phyloP scores from a whole-genome alignment of 805 yeast genomes.

The Lachancea quebecensis region DNA sequence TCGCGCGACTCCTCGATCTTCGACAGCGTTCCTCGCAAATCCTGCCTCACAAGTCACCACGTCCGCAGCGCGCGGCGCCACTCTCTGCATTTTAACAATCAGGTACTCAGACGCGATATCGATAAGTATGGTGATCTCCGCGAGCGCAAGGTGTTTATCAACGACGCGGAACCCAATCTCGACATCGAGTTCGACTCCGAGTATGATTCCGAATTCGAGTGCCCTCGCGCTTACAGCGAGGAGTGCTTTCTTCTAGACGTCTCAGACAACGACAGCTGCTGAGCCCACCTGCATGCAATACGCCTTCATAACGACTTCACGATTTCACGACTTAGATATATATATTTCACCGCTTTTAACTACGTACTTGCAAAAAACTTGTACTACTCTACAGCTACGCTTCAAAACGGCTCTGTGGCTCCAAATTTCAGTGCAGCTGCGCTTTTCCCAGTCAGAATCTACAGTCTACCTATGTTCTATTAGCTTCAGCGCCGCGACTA shows the following conservation, averaged over 20 bases:
- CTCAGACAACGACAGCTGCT: background rate
- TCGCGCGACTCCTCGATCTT: slow-evolving; percentile 26
- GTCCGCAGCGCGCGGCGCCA: background rate
- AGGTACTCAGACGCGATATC: slow-evolving; percentile 24
- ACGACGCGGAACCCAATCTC: slow-evolving; percentile 12
- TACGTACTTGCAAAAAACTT: no score
- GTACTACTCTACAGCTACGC: background rate
- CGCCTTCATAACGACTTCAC: background rate
- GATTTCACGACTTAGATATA: background rate
- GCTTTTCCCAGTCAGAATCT: no score
- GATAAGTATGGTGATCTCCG: slow-evolving; percentile 15
- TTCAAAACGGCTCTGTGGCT: background rate
- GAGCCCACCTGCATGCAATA: background rate
- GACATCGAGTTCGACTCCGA: slow-evolving; percentile 3
- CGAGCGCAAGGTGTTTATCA: slow-evolving; percentile 20
- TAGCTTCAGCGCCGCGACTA: no score
- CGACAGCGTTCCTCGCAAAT: slow-evolving; percentile 12
- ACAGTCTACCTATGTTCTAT: no score
- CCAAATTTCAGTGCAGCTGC: background rate
- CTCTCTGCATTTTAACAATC: slow-evolving; percentile 18
- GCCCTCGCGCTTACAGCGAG: background rate
- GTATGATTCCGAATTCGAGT: background rate
- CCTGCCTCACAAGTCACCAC: slow-evolving; percentile 1
- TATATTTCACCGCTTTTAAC: background rate
- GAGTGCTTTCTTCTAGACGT: background rate